phyloP scores from a whole-genome alignment of 2,329 filamentous ascomycete genomes.

The Colletotrichum brevisporum region DNA sequence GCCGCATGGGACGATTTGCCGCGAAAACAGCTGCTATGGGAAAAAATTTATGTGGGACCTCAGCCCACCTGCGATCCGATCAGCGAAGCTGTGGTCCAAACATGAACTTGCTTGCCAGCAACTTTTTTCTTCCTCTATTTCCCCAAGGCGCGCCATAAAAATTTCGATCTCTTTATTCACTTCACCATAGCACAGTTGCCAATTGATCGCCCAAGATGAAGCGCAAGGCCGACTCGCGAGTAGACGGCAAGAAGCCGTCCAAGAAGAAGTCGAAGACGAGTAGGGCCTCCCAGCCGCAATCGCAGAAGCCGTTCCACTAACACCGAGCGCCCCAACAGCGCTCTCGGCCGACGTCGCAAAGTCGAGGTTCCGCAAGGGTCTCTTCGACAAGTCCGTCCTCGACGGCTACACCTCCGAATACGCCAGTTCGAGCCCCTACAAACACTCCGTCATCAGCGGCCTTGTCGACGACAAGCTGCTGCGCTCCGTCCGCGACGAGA shows the following conservation, averaged over 20 bases:
- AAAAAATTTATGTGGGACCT: conserved; percentile 40
- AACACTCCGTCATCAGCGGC: conserved; percentile 89
- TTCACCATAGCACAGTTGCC: not conserved
- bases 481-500: conserved; percentile 88
- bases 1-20: conserved; percentile 36
- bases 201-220: conserved; percentile 62
- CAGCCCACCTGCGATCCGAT: conserved; percentile 33
- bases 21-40: conserved; percentile 35
- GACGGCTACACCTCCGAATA: conserved; percentile 73
- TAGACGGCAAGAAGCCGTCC: conserved; percentile 57
- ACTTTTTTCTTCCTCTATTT: not conserved
- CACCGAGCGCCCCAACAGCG: conserved; percentile 50
- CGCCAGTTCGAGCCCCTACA: conserved; percentile 80
- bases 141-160: not conserved
- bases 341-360: conserved; percentile 65
- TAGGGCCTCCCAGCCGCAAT: conserved; percentile 46
- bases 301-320: conserved; percentile 34
- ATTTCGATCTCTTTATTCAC: not conserved
- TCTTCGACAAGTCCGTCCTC: conserved; percentile 74
- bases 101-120: conserved; percentile 16
- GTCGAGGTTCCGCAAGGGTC: conserved; percentile 73
- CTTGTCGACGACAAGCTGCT: conserved; percentile 87
- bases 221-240: conserved; percentile 69
- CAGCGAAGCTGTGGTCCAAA: conserved; percentile 25
- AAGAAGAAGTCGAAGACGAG: conserved; percentile 69